Evolutionary conservation across 2,329 filamentous ascomycete species (phyloP), one percentile per base, ranked within the genome.

Genomic region (Fusarium miscanthi): DNA sequence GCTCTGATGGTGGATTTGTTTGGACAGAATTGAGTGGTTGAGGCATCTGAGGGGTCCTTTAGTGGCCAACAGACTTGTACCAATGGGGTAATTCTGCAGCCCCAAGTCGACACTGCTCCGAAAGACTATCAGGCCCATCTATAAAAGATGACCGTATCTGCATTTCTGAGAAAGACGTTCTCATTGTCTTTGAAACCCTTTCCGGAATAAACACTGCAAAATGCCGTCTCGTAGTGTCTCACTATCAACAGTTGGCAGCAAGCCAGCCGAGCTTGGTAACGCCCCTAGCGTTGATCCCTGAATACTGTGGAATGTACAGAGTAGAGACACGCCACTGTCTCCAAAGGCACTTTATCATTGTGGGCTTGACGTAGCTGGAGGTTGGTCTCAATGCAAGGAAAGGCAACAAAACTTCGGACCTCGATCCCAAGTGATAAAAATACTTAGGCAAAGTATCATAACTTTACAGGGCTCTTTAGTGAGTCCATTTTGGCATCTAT

Each of bases 231-330:
- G 56, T 46, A 48, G 52, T 74, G 70, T 68, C 66, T 73, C 70
- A 57, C 57, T 48, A 38, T 35, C 42, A 40, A 57, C 51, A 53
- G 33, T 46, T 56, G 57, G 37, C 38, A 45, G 38, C 56, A 74
- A 74, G 56, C 70, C 70, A 74, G 70, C 70, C 70, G 56, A 74
- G 70, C 58, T 72, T 60, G 66, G 59, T 57, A 46, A 74, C 66
- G 63, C 66, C 53, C 30, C 30, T 66, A 56, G 62, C 31, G 70
- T 51, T 68, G 70, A 73, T 73, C 70, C 70, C 54, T 74, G 54
- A 45, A 41, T 27, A 12, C 35, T 61, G 66, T 61, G 70, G 70
- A 73, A 73, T 74, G 70, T 31, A 30, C 10, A 8, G 23, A 8
- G 30, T 35, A 57, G 53, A 63, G 37, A 43, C 49, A 27, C 66